Evolutionary conservation across 1,284 basidiomycete species (phyloP), one percentile per base, ranked within the genome.

Genomic region (Quambalaria eucalypti): DNA sequence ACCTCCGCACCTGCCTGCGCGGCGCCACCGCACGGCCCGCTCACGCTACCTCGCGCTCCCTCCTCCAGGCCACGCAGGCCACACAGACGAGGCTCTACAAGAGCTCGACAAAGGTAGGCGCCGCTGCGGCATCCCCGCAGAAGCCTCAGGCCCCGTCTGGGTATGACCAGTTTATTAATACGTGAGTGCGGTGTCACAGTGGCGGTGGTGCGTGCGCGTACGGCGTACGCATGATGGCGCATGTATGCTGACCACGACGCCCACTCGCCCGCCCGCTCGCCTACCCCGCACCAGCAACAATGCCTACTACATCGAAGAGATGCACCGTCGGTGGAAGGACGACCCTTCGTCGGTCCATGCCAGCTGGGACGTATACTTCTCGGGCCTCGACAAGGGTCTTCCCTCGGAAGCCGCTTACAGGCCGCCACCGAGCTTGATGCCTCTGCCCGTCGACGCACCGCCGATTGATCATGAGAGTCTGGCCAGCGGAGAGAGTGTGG

Each of bases 321-420:
- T 80, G 77, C 66, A 74, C 62, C 66, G 73, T 44, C 65, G 56
- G 42, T 77, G 76, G 76, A 71, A 70, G 57, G 57, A 76, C 49
- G 73, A 99, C 78, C 89, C 90, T 39, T 82, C 84, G 65, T 87
- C 87, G 44, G 95, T 99, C 0, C 93, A 99, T 78, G 81, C 84
- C 2, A 95, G 90, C 29, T 99, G 95, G 95, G 83, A 88, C 62
- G 83, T 86, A 54, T 99, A 99, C 79, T 99, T 99, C 76, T 82
- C 84, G 9, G 95, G 90, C 38, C 82, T 98, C 76, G 90, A 95
- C 69, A 87, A 87, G 69, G 93, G 93, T 55, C 76, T 97, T 19
- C 80, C 85, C 2, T 88, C 88, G 60, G 78, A 85, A 44, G 82
- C 87, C 65, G 90, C 93, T 1, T 98, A 90, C 80, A 83, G 84